Evolutionary conservation across 2,329 filamentous ascomycete genomes (phyloP).

Genomic region (Endothia cerciana): DNA sequence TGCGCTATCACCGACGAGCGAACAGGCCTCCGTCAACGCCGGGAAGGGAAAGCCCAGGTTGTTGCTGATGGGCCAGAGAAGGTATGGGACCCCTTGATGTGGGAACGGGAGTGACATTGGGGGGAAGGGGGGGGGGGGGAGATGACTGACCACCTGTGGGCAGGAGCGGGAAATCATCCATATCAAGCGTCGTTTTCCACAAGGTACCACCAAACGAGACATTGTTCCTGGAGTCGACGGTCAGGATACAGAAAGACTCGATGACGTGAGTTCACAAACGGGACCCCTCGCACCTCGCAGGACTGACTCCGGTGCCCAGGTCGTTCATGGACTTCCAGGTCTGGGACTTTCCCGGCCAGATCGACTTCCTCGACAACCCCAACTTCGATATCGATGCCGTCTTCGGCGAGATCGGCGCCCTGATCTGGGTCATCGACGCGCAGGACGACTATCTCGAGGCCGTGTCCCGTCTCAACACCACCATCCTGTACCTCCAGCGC

Average conservation of each 20-base stretch:
- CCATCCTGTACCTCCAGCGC: conserved; percentile 86
- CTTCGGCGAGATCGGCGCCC: conserved; percentile 89
- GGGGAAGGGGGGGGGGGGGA: too few relatives aligned
- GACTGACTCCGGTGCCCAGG: conserved; percentile 49
- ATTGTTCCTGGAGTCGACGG: conserved; percentile 92
- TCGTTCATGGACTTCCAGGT: conserved; percentile 99
- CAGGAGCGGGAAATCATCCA: conserved; percentile 97
- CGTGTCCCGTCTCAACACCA: conserved; percentile 82
- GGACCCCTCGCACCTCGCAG: neutral
- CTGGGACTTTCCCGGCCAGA: conserved; percentile 95
- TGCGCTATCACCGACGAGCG: conserved; percentile 43
- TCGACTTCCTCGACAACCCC: conserved; percentile 85
- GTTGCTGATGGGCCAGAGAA: conserved; percentile 91
- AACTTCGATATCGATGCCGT: conserved; percentile 91
- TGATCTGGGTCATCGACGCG: conserved; percentile 96
- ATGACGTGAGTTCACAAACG: conserved; percentile 72
- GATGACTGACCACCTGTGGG: conserved; percentile 30
- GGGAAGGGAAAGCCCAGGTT: conserved; percentile 78
- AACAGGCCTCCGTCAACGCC: conserved; percentile 49
- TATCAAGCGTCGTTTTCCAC: conserved; percentile 98
- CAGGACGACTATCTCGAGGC: conserved; percentile 97
- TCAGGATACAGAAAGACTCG: conserved; percentile 89
- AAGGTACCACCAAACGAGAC: conserved; percentile 97
- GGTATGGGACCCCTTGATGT: conserved; percentile 59
- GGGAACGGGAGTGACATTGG: neutral